Base-by-base conservation (phyloP, 2,329 filamentous ascomycete species). In the Cladosporium sp. region DNA sequence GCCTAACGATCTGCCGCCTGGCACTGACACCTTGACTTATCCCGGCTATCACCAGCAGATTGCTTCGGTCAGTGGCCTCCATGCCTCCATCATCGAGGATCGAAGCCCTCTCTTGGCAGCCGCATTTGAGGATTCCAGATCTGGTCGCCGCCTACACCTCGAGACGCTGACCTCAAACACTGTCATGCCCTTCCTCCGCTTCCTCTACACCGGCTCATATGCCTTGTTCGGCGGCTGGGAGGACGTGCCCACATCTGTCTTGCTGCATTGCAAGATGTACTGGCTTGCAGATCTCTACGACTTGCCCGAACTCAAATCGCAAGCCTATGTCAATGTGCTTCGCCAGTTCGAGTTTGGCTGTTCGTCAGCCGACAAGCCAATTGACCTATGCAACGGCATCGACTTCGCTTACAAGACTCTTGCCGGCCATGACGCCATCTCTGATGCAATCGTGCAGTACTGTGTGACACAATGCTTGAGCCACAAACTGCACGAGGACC, bases 361-460 rank as follows among this genome's bases (percentile, higher is more conserved):
- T 65, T 78, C 75, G 53, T 71, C 76, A 28, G 75, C 78, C 4
- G 66, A 70, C 1, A 75, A 78, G 25, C 80, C 79, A 2, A 66
- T 72, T 51, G 79, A 80, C 30, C 70, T 83, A 1, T 78, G 77
- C 65, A 71, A 73, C 7, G 76, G 79, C 2, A 78, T 82, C 51
- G 69, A 70, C 11, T 78, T 71, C 62, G 58, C 70, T 14, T 77
- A 77, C 67, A 61, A 69, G 36, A 57, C 75, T 51, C 66, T 77
- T 26, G 58, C 63, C 10, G 65, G 68, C 8, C 68, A 76, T 51
- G 67, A 70, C 21, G 67, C 70, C 21, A 70, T 82, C 5, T 67
- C 79, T 8, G 75, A 80, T 49, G 77, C 76, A 0, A 71, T 82
- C 18, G 71, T 80, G 58, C 76, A 80, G 67, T 82, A 82, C 70